Conservation (phyloP, 2,329 filamentous ascomycete genomes). For the Curvularia spicifera region DNA sequence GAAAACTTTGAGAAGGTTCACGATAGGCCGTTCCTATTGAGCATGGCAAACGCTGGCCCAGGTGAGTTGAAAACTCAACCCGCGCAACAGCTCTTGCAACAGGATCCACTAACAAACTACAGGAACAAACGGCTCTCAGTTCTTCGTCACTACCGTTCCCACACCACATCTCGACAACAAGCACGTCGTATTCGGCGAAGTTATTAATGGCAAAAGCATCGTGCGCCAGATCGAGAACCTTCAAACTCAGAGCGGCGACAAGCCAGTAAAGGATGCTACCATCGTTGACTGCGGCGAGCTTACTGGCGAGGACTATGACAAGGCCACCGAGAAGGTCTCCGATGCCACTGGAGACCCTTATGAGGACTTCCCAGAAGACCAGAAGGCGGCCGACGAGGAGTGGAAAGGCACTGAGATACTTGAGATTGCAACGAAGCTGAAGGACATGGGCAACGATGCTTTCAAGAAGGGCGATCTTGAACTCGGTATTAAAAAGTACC, state of each 20-base stretch:
- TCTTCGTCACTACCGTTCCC: conserved; percentile 96
- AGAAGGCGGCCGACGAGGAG: conserved; percentile 59
- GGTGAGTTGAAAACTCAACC: conserved; percentile 60
- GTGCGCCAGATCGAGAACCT: conserved; percentile 90
- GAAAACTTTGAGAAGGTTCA: conserved; percentile 95
- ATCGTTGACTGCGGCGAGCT: conserved; percentile 83
- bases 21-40: conserved; percentile 88
- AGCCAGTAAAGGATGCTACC: conserved; percentile 71
- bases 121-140: conserved; percentile 96
- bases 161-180: conserved; percentile 95
- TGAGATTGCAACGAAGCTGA: conserved; percentile 82
- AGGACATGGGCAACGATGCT: conserved; percentile 89
- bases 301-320: conserved; percentile 70
- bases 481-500: conserved; percentile 85
- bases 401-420: conserved; percentile 72
- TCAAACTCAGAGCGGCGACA: conserved; percentile 75
- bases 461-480: conserved; percentile 80
- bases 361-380: conserved; percentile 95
- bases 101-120: conserved; percentile 17
- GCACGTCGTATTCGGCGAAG: conserved; percentile 96
- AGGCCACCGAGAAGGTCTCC: conserved; percentile 70
- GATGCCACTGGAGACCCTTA: conserved; percentile 88
- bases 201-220: conserved; percentile 89
- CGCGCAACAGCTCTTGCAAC: not conserved
- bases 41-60: conserved; percentile 97